Conservation (phyloP, 2,329 filamentous ascomycete genomes). For the Sporothrix protearum region DNA sequence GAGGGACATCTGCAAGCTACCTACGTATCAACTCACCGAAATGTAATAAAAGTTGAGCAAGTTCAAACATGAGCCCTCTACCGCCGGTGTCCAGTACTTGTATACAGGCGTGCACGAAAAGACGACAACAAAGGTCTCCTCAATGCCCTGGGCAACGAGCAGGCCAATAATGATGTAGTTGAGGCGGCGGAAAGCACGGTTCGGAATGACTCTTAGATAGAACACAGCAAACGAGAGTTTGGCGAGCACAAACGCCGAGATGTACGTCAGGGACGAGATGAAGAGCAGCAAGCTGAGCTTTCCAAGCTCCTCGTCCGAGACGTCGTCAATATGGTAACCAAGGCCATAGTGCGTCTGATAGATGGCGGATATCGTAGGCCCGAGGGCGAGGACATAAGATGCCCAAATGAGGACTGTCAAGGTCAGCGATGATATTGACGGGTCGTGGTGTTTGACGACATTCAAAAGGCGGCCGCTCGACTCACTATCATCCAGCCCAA, state of each 20-base stretch:
- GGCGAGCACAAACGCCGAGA: constrained; percentile 4
- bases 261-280: constrained; percentile 3
- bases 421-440: not conserved
- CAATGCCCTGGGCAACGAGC: constrained; percentile 14
- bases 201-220: constrained; percentile 15
- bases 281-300: constrained; percentile 1
- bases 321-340: constrained; percentile 1
- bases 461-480: not conserved
- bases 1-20: not conserved
- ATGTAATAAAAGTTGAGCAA: constrained; percentile 14
- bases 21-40: not conserved
- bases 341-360: not conserved
- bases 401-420: constrained; percentile 3
- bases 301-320: not conserved
- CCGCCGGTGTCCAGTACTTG: constrained; percentile 14
- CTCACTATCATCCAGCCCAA: constrained; percentile 10
- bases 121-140: constrained; percentile 20
- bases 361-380: not conserved
- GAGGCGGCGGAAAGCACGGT: constrained; percentile 1
- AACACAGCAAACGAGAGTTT: constrained; percentile 20
- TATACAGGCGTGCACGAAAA: constrained; percentile 16
- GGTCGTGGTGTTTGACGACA: too few relatives aligned
- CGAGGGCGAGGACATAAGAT: not conserved
- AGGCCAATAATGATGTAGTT: constrained; percentile 16
- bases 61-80: not conserved